Evolutionary conservation across 116 monocot genomes (phyloP).

Genomic region (Papilionanthe hybrid): DNA sequence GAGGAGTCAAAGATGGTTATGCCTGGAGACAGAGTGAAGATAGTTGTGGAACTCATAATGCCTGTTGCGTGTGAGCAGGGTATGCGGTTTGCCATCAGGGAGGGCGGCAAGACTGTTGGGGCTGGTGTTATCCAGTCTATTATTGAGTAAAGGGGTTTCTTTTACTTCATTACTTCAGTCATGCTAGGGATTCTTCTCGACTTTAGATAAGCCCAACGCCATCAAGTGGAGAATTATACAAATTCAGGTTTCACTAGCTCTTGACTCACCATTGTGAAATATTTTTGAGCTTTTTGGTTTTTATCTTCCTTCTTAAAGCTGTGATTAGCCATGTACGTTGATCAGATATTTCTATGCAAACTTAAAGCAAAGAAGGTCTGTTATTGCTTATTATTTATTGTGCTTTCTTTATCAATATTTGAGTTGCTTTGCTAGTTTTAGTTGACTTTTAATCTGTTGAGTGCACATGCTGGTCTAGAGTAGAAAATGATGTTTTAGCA

Average conservation of each 20-base stretch:
- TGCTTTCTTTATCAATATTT: background rate
- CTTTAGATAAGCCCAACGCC: background rate
- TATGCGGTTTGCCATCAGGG: slow-evolving; percentile 86
- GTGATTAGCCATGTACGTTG: background rate
- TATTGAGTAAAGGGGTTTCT: slow-evolving; percentile 32
- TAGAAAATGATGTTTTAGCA: background rate
- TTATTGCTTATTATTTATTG: background rate
- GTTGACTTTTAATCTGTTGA: background rate
- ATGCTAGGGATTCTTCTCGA: background rate
- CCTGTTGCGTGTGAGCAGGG: slow-evolving; percentile 88
- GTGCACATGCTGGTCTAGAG: background rate
- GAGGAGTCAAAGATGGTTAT: slow-evolving; percentile 92
- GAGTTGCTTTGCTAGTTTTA: background rate
- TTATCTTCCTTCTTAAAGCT: background rate
- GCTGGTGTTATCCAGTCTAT: slow-evolving; percentile 82
- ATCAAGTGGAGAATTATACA: background rate
- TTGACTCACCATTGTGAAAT: background rate
- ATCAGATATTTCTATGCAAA: background rate
- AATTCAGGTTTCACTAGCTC: background rate
- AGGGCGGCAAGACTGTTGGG: slow-evolving; percentile 92
- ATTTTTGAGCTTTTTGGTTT: background rate
- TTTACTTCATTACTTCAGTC: background rate
- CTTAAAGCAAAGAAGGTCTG: background rate
- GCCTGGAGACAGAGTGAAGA: slow-evolving; percentile 89
- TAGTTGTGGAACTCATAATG: slow-evolving; percentile 78